Evolutionary conservation across 73 alveolate genomes (phyloP).

Genomic region (Tetrahymena malaccensis): DNA sequence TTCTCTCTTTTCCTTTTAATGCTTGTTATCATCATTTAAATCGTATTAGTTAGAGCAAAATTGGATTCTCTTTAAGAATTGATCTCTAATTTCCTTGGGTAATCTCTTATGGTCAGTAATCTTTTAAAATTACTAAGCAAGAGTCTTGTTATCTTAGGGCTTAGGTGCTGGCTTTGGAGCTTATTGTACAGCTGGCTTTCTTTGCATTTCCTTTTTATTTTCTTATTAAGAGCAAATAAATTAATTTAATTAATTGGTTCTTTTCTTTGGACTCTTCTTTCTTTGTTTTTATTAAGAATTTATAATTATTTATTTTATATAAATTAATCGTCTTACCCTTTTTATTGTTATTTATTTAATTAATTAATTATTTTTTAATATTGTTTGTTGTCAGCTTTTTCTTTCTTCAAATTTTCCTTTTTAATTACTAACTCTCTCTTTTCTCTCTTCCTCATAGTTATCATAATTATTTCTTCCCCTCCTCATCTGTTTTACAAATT

Average conservation of each 20-base stretch:
- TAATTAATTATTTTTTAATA: background rate
- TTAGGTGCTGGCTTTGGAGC: background rate
- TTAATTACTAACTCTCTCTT: background rate
- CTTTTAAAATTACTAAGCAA: background rate
- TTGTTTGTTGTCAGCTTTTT: background rate
- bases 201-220: background rate
- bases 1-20: conserved; percentile 68
- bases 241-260: background rate
- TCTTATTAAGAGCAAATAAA: background rate
- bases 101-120: conserved; percentile 40
- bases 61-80: conserved; percentile 38
- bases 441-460: background rate
- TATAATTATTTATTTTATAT: background rate
- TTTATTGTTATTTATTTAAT: background rate
- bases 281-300: background rate
- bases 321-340: background rate
- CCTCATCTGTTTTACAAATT: background rate
- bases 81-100: conserved; percentile 42
- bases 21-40: conserved; percentile 81
- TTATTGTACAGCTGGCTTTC: background rate
- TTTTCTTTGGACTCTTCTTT: background rate
- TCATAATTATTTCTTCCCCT: background rate
- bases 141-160: background rate
- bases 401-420: background rate
- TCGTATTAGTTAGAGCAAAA: conserved; percentile 48